These are phyloP conservation scores for Trichoderma hamatum DNA, from an alignment of 2,329 filamentous ascomycete species.

Conservation along the genomic window DNA sequence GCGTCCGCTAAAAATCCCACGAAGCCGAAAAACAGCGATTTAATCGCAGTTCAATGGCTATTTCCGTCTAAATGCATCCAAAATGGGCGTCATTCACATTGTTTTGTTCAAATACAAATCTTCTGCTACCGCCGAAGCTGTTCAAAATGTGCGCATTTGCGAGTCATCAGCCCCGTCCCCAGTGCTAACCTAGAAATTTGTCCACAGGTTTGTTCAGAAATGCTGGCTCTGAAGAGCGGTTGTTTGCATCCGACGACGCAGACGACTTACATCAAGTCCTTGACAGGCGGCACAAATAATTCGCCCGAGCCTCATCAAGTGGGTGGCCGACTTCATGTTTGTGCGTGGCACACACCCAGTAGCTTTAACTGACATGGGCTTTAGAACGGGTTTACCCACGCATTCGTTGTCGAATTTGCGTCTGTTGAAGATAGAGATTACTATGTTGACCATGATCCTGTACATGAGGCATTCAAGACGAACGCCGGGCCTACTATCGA, in stretches of 20 bases:
- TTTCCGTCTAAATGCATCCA: background rate
- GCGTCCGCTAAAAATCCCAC: background rate
- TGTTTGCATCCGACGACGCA: conserved; percentile 65
- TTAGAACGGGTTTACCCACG: conserved; percentile 14
- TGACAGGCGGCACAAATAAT: conserved; percentile 63
- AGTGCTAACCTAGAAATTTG: background rate
- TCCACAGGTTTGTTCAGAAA: conserved; percentile 37
- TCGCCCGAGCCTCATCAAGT: conserved; percentile 52
- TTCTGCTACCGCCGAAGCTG: background rate
- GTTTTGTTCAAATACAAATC: conserved; percentile 3
- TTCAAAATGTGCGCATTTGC: background rate
- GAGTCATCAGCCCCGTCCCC: background rate
- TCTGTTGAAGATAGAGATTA: conserved; percentile 16
- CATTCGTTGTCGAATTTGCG: conserved; percentile 3
- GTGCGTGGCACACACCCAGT: background rate
- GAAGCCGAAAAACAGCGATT: background rate
- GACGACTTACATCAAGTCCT: conserved; percentile 61
- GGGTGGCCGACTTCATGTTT: background rate
- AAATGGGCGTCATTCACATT: conserved; percentile 9
- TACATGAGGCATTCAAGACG: conserved; percentile 9
- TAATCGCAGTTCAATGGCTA: background rate
- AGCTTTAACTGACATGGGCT: background rate
- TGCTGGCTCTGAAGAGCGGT: conserved; percentile 56
- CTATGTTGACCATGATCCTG: conserved; percentile 2
- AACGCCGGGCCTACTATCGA: background rate